Conservation (phyloP, 805 yeast genomes). For the Tetrapisispora phaffii region DNA sequence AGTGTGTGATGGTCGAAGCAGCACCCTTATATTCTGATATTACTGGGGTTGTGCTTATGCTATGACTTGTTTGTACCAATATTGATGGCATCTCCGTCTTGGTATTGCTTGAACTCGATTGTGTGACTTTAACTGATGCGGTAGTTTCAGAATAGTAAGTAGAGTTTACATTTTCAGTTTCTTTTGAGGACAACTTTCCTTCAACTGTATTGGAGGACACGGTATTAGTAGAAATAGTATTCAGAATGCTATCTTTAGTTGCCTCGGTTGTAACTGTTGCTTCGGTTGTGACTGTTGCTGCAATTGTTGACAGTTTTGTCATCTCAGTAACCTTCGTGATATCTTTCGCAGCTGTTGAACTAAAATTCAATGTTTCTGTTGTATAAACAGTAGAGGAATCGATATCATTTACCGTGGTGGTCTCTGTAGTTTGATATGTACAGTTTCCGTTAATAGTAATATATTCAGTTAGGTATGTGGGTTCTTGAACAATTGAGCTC, state of each 20-base stretch:
- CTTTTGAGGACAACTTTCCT: neutral
- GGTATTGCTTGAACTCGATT: neutral
- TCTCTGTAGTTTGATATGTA: neutral
- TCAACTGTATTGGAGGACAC: neutral
- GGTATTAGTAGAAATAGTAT: neutral
- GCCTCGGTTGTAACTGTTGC: neutral
- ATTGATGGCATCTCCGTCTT: neutral
- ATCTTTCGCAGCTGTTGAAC: too few species aligned
- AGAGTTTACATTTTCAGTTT: neutral
- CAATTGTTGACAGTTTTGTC: too few species aligned
- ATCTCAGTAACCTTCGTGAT: too few species aligned
- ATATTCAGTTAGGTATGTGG: neutral
- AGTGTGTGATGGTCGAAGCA: neutral
- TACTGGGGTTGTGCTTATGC: neutral
- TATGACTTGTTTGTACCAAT: neutral
- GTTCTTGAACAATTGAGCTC: neutral
- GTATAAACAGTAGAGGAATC: neutral
- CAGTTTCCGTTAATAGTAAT: neutral
- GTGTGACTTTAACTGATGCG: neutral
- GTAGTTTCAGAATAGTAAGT: neutral
- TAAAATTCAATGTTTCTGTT: neutral
- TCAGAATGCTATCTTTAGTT: neutral
- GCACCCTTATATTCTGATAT: conserved; percentile 1
- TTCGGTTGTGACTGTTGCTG: too few species aligned
- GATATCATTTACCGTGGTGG: neutral